Evolutionary conservation across 768 basidiomycete species (phyloP).

Genomic region (Artomyces pyxidatus): DNA sequence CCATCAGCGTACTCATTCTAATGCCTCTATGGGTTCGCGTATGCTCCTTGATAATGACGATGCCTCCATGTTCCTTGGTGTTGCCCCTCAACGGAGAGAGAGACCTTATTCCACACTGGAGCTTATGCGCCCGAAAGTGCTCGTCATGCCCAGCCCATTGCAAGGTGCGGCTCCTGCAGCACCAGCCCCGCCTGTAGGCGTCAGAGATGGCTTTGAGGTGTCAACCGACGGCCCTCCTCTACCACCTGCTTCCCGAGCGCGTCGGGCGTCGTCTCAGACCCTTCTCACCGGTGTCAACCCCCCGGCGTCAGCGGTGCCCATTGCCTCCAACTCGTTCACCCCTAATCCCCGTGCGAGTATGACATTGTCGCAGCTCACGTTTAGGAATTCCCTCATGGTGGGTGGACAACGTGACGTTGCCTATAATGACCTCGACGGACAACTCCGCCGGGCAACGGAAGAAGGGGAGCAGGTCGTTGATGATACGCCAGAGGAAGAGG

Average conservation of each 20-base stretch:
- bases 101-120: conserved; percentile 69
- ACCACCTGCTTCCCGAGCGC: conserved; percentile 63
- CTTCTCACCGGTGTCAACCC: conserved; percentile 23
- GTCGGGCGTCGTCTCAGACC: conserved; percentile 35
- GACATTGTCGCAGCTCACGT: conserved; percentile 74
- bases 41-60: conserved; percentile 51
- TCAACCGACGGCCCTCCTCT: conserved; percentile 70
- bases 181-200: conserved; percentile 22
- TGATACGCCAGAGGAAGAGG: conserved; percentile 29
- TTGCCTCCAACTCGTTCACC: conserved; percentile 59
- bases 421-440: conserved; percentile 49
- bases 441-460: conserved; percentile 61
- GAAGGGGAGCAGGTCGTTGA: conserved; percentile 75
- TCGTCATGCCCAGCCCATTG: conserved; percentile 89
- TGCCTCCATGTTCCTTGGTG: conserved; percentile 29
- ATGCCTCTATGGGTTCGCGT: conserved; percentile 58
- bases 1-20: conserved; percentile 55
- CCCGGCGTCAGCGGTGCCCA: conserved; percentile 27
- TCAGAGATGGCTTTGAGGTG: conserved; percentile 53
- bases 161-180: conserved; percentile 37
- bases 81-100: conserved; percentile 27
- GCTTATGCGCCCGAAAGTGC: conserved; percentile 80
- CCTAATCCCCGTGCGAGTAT: conserved; percentile 72
- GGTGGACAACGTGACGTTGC: conserved; percentile 59
- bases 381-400: conserved; percentile 70